Conservation (phyloP, 2,329 filamentous ascomycete genomes). For the Sporothrix luriei region DNA sequence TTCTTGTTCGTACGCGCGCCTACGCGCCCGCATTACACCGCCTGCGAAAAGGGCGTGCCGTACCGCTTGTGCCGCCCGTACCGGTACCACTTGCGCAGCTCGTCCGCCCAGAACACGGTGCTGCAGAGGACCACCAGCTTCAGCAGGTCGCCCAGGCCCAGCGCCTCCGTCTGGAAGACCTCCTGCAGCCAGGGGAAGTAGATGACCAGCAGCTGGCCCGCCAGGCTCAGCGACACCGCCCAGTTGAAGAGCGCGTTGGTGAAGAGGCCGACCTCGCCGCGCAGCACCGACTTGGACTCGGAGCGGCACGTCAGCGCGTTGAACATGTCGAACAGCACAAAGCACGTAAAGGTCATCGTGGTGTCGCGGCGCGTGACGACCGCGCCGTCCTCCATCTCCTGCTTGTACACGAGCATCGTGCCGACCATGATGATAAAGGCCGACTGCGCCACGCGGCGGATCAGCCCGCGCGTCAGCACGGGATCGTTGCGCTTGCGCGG, state of each 20-base stretch:
- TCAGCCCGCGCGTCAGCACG: slow-evolving; percentile 81
- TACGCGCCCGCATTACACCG: background rate
- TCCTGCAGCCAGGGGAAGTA: slow-evolving; percentile 93
- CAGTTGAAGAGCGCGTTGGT: slow-evolving; percentile 96
- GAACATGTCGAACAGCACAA: slow-evolving; percentile 99
- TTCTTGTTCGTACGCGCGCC: background rate
- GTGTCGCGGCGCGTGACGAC: slow-evolving; percentile 89
- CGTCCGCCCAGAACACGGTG: slow-evolving; percentile 93
- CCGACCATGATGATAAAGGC: slow-evolving; percentile 89
- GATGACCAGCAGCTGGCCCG: slow-evolving; percentile 87
- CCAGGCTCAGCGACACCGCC: slow-evolving; percentile 80
- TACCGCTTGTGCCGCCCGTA: slow-evolving; percentile 58
- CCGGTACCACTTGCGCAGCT: slow-evolving; percentile 78
- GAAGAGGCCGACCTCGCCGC: slow-evolving; percentile 80
- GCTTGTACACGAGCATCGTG: slow-evolving; percentile 86
- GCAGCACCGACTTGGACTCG: slow-evolving; percentile 83
- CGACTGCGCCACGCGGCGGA: slow-evolving; percentile 83
- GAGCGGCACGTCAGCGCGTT: slow-evolving; percentile 93
- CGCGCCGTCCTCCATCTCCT: slow-evolving; percentile 84
- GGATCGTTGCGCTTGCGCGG: slow-evolving; percentile 84
- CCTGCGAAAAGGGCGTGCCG: slow-evolving; percentile 55
- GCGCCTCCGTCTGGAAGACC: slow-evolving; percentile 91
- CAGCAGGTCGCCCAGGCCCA: slow-evolving; percentile 73
- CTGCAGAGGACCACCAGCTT: slow-evolving; percentile 76
- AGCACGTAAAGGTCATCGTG: slow-evolving; percentile 99